Evolutionary conservation across 208 protist species (phyloP), one percentile per base, ranked within the genome.

Genomic region (Naegleria fowleri): DNA sequence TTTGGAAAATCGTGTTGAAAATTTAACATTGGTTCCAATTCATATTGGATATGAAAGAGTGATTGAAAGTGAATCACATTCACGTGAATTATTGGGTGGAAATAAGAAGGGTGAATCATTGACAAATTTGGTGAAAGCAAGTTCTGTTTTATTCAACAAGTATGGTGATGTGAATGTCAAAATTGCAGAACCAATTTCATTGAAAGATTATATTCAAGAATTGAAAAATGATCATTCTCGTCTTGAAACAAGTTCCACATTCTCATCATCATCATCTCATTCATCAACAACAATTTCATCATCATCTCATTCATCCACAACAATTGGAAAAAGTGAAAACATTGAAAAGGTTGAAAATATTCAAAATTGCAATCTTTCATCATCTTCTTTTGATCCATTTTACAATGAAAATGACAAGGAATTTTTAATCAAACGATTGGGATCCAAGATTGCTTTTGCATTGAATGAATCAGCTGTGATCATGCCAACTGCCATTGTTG

Each of bases 31-130:
- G 83, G 76, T 98, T 58, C 96, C 96, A 5, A 93, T 98, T 16
- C 95, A 94, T 55, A 91, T 98, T 22, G 96, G 95, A 22, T 98
- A 98, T 90, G 96, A 98, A 91, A 95, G 97, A 91, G 92, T 97
- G 84, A 91, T 97, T 25, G 96, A 98, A 92, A 93, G 93, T 16
- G 93, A 93, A 39, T 90, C 96, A 87, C 97, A 97, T 91, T 95
- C 94, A n/a, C 89, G 94, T n/a, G 96, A 98, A 93, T 93, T 97
- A 43, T 93, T 97, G 0, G 96, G 96, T 29, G 92, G 95, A n/a
- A 93, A 94, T 22, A 97, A 97, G 88, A 96, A 95, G 1, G 92
- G 90, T 48, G 96, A 97, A 91, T 97, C 48, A 86, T 43, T 97
- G 41, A 52, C 79, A n/a, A 97, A 97, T 92, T 93, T 97, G 90